These are phyloP conservation scores for Pseudogymnoascus sp. DNA, from an alignment of 2,329 filamentous ascomycete species.

Conservation along the genomic window DNA sequence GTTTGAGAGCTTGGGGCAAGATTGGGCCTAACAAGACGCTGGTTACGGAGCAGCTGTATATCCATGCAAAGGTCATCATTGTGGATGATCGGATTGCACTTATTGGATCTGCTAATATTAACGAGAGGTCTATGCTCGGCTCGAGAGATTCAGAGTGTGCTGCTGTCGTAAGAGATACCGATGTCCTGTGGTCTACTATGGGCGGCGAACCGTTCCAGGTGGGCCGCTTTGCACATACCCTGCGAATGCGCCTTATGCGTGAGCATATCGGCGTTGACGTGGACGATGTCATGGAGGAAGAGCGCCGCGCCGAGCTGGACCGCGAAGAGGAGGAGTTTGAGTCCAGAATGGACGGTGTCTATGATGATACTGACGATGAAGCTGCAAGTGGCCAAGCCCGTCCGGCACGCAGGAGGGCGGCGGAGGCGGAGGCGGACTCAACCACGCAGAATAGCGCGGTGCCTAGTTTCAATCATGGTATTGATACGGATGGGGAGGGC, in stretches of 20 bases:
- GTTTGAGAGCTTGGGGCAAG: conserved; percentile 83
- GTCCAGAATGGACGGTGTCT: conserved; percentile 56
- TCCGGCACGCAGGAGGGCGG: conserved; percentile 39
- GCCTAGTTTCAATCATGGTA: conserved; percentile 70
- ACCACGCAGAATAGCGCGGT: conserved; percentile 43
- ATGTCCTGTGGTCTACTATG: conserved; percentile 91
- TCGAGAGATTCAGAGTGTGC: conserved; percentile 88
- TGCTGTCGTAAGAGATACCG: conserved; percentile 81
- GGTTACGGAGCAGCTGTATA: conserved; percentile 94
- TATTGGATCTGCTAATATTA: conserved; percentile 97
- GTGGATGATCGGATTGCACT: conserved; percentile 89
- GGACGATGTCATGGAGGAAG: conserved; percentile 78
- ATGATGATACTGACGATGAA: conserved; percentile 35
- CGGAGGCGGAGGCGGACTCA: conserved; percentile 38
- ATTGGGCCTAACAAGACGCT: conserved; percentile 76
- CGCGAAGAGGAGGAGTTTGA: conserved; percentile 45
- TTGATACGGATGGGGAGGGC: conserved; percentile 37
- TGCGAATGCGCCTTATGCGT: conserved; percentile 89
- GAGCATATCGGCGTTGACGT: conserved; percentile 96
- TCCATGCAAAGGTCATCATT: conserved; percentile 94
- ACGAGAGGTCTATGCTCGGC: conserved; percentile 92
- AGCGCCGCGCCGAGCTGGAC: conserved; percentile 61
- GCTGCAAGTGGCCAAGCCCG: background rate
- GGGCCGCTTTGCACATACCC: conserved; percentile 83
- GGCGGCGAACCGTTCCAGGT: conserved; percentile 82